Evolutionary conservation across 106 monocot species (phyloP).

Genomic region (Chionographis japonica): DNA sequence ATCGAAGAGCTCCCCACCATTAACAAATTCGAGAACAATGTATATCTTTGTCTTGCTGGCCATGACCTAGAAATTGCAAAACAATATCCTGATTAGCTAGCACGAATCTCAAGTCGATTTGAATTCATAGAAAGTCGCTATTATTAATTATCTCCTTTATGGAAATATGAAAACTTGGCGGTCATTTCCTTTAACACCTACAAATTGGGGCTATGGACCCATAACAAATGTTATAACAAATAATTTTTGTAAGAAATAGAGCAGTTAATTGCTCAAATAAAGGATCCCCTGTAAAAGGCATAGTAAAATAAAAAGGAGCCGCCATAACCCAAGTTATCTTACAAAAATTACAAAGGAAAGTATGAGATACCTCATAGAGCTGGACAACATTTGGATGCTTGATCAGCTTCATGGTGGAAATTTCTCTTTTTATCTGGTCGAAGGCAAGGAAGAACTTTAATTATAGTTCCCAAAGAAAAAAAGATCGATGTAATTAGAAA

Average conservation of each 20-base stretch:
- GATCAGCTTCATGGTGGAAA: slow-evolving; percentile 84
- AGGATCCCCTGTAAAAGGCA: too few relatives aligned
- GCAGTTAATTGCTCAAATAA: too few relatives aligned
- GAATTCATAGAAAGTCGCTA: not conserved
- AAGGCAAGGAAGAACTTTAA: not conserved
- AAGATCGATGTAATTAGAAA: not conserved
- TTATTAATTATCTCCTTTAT: too few relatives aligned
- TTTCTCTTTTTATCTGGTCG: slow-evolving; percentile 70
- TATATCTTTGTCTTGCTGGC: slow-evolving; percentile 92
- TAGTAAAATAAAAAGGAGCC: too few relatives aligned
- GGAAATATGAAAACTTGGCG: too few relatives aligned
- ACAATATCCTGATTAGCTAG: not conserved
- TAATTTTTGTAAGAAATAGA: too few relatives aligned
- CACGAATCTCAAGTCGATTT: not conserved
- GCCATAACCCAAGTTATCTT: not conserved
- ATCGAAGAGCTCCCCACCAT: slow-evolving; percentile 91
- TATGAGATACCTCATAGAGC: slow-evolving; percentile 48
- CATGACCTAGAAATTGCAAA: slow-evolving; percentile 46
- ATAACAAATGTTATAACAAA: too few relatives aligned
- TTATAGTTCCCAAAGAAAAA: not conserved
- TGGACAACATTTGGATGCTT: slow-evolving; percentile 76
- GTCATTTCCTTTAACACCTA: too few relatives aligned
- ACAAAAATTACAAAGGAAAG: not conserved
- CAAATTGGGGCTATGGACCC: too few relatives aligned
- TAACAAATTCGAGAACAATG: slow-evolving; percentile 78